These are phyloP conservation scores for Diaporthe capsici DNA, from an alignment of 2,329 filamentous ascomycete species.

Conservation along the genomic window DNA sequence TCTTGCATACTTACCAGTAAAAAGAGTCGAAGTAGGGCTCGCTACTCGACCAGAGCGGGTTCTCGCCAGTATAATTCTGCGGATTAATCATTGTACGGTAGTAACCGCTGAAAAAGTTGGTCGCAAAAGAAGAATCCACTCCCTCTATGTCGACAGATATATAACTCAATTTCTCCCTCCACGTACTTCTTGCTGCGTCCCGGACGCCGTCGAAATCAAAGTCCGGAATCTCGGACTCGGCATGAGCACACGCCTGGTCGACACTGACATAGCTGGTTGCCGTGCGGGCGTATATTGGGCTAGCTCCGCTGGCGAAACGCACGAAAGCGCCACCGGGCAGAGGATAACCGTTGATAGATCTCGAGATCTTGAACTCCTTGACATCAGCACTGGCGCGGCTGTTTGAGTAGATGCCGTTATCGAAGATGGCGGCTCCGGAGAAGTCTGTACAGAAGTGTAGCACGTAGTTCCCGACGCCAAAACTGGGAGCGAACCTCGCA, in stretches of 20 bases:
- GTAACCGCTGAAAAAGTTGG: constrained; percentile 79
- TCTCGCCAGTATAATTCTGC: constrained; percentile 82
- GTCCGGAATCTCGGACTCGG: constrained; percentile 76
- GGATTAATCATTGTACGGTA: constrained; percentile 81
- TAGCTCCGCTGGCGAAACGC: constrained; percentile 66
- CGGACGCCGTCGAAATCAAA: constrained; percentile 73
- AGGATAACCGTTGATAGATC: constrained; percentile 66
- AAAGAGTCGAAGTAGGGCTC: constrained; percentile 84
- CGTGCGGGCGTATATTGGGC: constrained; percentile 73
- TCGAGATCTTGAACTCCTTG: constrained; percentile 62
- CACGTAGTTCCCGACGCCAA: constrained; percentile 72
- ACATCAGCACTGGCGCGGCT: constrained; percentile 65
- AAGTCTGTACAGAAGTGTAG: constrained; percentile 80
- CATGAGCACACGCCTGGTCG: constrained; percentile 76
- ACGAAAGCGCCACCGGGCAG: constrained; percentile 75
- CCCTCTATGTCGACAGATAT: constrained; percentile 68
- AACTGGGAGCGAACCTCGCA: constrained; percentile 74
- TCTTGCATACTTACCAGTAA: constrained; percentile 69
- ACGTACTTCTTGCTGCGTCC: constrained; percentile 66
- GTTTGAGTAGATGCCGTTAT: constrained; percentile 73
- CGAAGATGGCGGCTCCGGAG: constrained; percentile 67
- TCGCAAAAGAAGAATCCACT: constrained; percentile 68
- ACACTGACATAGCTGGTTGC: constrained; percentile 79
- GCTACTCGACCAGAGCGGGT: constrained; percentile 74
- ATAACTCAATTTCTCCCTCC: constrained; percentile 72